These are phyloP conservation scores for Monosporozyma aquatica DNA, from an alignment of 805 yeast genomes.

Conservation along the genomic window DNA sequence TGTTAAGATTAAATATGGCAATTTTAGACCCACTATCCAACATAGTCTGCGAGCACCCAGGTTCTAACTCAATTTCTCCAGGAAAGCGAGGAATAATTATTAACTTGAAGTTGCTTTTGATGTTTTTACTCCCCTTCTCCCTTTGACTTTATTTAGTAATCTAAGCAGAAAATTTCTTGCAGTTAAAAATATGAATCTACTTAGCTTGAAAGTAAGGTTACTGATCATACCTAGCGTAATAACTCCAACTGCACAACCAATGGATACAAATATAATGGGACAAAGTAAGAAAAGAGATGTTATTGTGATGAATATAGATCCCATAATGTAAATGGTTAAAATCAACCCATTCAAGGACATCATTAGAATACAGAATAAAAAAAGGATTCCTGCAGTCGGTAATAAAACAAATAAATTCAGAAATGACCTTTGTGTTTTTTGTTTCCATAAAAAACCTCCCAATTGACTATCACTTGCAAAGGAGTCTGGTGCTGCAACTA, in stretches of 20 bases:
- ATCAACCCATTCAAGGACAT: slow-evolving; percentile 17
- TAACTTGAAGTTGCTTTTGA: too few species aligned
- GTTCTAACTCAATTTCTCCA: too few species aligned
- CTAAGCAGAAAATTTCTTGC: neutral
- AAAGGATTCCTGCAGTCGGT: too few species aligned
- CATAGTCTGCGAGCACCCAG: too few species aligned
- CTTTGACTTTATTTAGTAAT: neutral
- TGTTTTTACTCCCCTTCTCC: neutral
- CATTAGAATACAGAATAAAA: slow-evolving; percentile 13
- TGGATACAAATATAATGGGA: slow-evolving; percentile 23
- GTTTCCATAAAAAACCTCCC: too few species aligned
- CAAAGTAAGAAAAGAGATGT: slow-evolving; percentile 20
- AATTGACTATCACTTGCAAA: too few species aligned
- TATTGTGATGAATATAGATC: slow-evolving; percentile 17
- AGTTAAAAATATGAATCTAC: neutral
- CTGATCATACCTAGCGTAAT: slow-evolving; percentile 25
- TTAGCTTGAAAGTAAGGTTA: slow-evolving; percentile 18
- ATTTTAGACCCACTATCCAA: neutral
- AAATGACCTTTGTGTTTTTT: too few species aligned
- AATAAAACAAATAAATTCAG: too few species aligned
- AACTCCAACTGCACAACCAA: slow-evolving; percentile 23
- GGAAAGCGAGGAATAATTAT: too few species aligned
- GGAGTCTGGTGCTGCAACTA: too few species aligned
- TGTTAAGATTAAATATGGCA: neutral
- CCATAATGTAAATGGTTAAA: slow-evolving; percentile 17